Evolutionary conservation across 441 rosid species (phyloP).

Genomic region (Metrosideros polymorpha): DNA sequence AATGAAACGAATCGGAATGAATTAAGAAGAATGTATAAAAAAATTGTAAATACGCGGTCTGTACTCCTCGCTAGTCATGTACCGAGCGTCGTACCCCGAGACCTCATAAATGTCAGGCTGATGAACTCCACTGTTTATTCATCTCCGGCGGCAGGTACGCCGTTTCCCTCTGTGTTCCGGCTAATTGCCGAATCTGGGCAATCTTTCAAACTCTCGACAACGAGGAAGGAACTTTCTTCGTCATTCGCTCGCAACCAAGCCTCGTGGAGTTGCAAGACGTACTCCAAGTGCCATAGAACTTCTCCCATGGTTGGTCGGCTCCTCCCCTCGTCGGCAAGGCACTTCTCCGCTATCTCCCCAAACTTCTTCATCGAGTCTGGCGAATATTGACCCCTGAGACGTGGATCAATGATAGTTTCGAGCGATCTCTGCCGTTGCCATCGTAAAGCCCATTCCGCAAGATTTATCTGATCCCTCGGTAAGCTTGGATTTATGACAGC

Average conservation of each 20-base stretch:
- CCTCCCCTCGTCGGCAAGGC: slow-evolving; percentile 74
- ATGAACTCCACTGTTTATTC: background rate
- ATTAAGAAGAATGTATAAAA: background rate
- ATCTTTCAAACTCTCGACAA: slow-evolving; percentile 11
- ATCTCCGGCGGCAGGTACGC: background rate
- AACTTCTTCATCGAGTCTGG: slow-evolving; percentile 67
- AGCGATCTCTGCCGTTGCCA: slow-evolving; percentile 68
- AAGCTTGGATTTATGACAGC: slow-evolving; percentile 79
- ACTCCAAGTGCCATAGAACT: slow-evolving; percentile 79
- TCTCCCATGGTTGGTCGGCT: slow-evolving; percentile 85
- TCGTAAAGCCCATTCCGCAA: slow-evolving; percentile 86
- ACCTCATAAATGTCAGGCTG: too few relatives aligned
- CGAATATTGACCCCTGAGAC: slow-evolving; percentile 36
- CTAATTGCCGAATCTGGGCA: background rate
- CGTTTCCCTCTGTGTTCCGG: background rate
- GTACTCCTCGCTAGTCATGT: background rate
- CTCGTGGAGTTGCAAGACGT: slow-evolving; percentile 68
- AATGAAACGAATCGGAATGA: background rate
- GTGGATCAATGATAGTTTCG: slow-evolving; percentile 54
- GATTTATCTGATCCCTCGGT: slow-evolving; percentile 87
- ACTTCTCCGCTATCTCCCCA: slow-evolving; percentile 86
- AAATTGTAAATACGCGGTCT: background rate
- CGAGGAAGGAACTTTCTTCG: slow-evolving; percentile 16
- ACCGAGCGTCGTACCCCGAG: background rate
- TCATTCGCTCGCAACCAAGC: slow-evolving; percentile 43